A percentile compares a stretch with the other conserved stretches of the same genome.
Conservation (phyloP, 495 filamentous ascomycete genomes). For the Chlorociboria aeruginascens region DNA sequence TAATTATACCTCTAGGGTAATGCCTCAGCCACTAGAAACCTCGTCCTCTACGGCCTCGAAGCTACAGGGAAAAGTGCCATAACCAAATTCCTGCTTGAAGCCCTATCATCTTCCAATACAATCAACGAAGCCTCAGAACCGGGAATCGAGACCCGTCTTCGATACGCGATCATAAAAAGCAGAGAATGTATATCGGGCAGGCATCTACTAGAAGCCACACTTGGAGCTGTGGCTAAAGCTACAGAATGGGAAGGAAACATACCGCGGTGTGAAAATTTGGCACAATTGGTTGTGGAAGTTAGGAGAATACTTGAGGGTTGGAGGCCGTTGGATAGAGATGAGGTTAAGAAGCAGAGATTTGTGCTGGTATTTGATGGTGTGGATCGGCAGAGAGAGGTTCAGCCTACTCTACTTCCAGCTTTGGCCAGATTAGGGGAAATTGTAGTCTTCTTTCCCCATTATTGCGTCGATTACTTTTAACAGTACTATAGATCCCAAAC, state of each 20-base stretch:
- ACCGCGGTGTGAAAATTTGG: slow-evolving; percentile 63
- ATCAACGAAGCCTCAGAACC: background rate
- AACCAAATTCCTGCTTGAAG: slow-evolving; percentile 46
- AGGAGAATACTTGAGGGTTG: slow-evolving; percentile 41
- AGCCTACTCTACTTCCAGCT: slow-evolving; percentile 71
- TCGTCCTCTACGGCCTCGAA: slow-evolving; percentile 77
- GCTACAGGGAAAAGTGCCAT: slow-evolving; percentile 85
- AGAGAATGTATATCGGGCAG: slow-evolving; percentile 82
- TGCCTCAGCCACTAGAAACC: slow-evolving; percentile 37
- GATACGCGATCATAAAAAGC: slow-evolving; percentile 63
- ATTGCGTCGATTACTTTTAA: background rate
- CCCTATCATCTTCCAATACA: slow-evolving; percentile 17
- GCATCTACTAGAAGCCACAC: slow-evolving; percentile 66
- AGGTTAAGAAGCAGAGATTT: slow-evolving; percentile 41
- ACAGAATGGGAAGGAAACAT: slow-evolving; percentile 25
- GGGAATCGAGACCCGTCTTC: slow-evolving; percentile 22
- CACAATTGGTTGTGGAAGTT: slow-evolving; percentile 59
- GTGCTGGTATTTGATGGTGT: slow-evolving; percentile 86
- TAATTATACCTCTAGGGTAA: slow-evolving; percentile 5
- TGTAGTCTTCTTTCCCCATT: slow-evolving; percentile 31
- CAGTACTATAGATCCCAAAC: slow-evolving; percentile 52
- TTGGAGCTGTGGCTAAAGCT: slow-evolving; percentile 40
- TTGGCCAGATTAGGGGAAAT: slow-evolving; percentile 67
- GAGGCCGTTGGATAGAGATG: slow-evolving; percentile 15
- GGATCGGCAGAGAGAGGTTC: slow-evolving; percentile 72